Conservation (phyloP, 148 eudicot genomes). For the Cornus suecica region DNA sequence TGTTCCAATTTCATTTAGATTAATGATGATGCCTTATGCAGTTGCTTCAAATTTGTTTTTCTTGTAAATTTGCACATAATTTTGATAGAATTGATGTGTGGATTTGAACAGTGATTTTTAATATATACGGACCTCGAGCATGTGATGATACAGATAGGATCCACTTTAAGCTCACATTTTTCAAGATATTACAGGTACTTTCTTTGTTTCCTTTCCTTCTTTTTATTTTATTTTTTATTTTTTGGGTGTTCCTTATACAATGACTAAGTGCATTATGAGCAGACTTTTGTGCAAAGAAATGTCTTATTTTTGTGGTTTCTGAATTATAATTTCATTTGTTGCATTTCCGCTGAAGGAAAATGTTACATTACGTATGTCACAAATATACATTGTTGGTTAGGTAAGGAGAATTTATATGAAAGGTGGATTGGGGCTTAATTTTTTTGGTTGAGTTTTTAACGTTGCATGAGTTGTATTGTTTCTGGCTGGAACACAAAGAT, state of each 20-base stretch:
- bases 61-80: not conserved
- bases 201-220: no score
- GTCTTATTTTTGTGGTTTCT: not conserved
- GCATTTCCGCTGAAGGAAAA: not conserved
- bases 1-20: not conserved
- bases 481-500: no score
- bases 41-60: not conserved
- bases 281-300: not conserved
- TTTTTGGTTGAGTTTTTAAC: no score
- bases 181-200: slow-evolving; percentile 69
- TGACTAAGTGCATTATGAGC: not conserved
- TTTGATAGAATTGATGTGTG: not conserved
- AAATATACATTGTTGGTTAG: not conserved
- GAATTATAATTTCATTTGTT: not conserved
- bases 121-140: slow-evolving; percentile 91
- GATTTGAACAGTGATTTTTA: slow-evolving; percentile 72
- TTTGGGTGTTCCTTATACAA: slow-evolving; percentile 1
- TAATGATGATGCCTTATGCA: slow-evolving; percentile 1
- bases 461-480: not conserved
- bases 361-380: not conserved
- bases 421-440: not conserved
- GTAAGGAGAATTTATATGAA: not conserved
- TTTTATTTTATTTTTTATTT: no score
- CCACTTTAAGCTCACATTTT: slow-evolving; percentile 71
- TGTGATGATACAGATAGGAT: slow-evolving; percentile 74